Conservation (phyloP, 352 stramenopile genomes). For the Phytophthora fragariaefolia region DNA sequence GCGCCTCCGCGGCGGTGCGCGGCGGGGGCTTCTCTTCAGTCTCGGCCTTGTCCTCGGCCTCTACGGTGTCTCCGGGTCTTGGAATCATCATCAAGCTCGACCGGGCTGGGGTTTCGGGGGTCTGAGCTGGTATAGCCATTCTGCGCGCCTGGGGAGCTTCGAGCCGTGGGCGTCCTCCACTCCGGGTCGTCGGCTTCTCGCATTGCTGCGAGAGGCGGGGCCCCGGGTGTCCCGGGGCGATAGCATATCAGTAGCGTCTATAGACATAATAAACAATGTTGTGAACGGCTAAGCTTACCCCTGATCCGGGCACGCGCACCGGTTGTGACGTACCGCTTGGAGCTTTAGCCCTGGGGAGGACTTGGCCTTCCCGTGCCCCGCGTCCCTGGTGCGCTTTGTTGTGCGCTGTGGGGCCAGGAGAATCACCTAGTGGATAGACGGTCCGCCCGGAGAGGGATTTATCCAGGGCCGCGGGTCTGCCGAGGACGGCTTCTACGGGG, state of each 20-base stretch:
- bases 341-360: not conserved
- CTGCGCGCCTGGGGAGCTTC: not conserved
- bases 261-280: not conserved
- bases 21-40: not conserved
- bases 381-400: too few relatives aligned
- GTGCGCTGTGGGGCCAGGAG: too few relatives aligned
- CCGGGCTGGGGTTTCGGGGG: not conserved
- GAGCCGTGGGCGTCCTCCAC: conserved; percentile 1
- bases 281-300: not conserved
- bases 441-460: not conserved
- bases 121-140: not conserved
- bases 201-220: not conserved
- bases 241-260: not conserved
- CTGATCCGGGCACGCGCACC: conserved; percentile 5
- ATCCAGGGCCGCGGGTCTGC: not conserved
- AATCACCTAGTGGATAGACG: not conserved
- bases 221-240: not conserved
- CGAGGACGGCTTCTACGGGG: not conserved
- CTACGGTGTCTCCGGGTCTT: not conserved
- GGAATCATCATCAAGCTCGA: not conserved
- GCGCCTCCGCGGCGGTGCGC: not conserved
- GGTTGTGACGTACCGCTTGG: not conserved
- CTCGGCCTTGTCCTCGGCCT: not conserved
- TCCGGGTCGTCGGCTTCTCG: conserved; percentile 1
- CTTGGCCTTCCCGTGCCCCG: too few relatives aligned